These are phyloP conservation scores for Oryza rufipogon DNA, from an alignment of 176 grass and related monocot genomes.

Conservation along the genomic window DNA sequence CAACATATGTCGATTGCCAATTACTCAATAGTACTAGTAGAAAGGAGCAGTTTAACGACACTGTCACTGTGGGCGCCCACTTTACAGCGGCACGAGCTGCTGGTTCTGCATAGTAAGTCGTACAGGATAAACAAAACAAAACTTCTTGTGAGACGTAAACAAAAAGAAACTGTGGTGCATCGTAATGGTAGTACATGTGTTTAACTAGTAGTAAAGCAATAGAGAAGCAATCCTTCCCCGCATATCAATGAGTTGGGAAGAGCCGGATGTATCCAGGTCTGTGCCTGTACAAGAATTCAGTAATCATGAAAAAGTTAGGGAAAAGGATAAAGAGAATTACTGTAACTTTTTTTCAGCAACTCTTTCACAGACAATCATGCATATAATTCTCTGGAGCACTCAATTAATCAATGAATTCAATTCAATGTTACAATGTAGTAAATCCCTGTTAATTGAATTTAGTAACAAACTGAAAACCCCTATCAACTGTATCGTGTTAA, in stretches of 20 bases:
- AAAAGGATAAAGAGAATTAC: neutral
- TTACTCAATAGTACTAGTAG: too few relatives aligned
- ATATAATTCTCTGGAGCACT: neutral
- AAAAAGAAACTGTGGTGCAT: neutral
- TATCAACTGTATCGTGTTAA: conserved; percentile 34
- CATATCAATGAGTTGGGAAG: neutral
- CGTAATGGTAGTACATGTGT: too few relatives aligned
- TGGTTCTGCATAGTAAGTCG: neutral
- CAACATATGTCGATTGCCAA: too few relatives aligned
- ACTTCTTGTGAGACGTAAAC: neutral
- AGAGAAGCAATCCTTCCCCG: neutral
- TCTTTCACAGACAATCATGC: neutral
- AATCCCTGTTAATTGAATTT: conserved; percentile 10
- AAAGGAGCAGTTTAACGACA: too few relatives aligned
- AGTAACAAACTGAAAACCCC: conserved; percentile 21
- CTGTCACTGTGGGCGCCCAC: too few relatives aligned
- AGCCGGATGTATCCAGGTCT: too few relatives aligned
- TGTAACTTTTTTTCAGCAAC: too few relatives aligned
- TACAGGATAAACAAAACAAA: neutral
- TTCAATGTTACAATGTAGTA: conserved; percentile 12
- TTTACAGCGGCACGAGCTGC: neutral
- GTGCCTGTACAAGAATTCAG: neutral
- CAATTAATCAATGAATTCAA: neutral
- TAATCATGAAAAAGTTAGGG: neutral
- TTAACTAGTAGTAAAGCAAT: too few relatives aligned